Evolutionary conservation across 1,284 basidiomycete genomes (phyloP), one percentile per base, ranked within the genome.

Genomic region (Rhodotorula sp.): DNA sequence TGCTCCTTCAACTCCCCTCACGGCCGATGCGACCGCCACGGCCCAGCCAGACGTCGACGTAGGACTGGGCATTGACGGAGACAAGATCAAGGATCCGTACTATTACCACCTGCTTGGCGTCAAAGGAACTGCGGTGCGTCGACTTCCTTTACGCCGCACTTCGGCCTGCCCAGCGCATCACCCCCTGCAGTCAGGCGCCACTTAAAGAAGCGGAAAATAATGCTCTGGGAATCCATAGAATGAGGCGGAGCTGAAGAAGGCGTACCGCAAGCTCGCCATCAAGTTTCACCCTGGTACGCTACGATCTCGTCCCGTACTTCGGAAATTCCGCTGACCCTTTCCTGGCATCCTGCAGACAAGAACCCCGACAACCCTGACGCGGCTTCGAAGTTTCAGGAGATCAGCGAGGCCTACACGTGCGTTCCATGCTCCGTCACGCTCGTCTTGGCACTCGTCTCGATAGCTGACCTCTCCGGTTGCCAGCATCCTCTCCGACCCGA

Each of bases 251-350:
- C 56, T 75, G 54, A 71, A 71, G 76, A 99, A 98, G 84, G 93
- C 92, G 2, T 98, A 98, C 81, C 85, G 95, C 73, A 96, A 91
- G 81, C 88, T 90, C 72, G 94, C 95, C 30, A 94, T 98, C 85
- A 91, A 91, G 85, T 92, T 92, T 68, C 76, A 84, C 79, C 75
- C 77, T 10, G 79, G 80, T 73, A 8, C 28, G 18, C 44, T 40
- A 26, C 37, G 4, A n/a, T 53, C n/a, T n/a, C 31, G 6, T 30
- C 18, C 28, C 6, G 31, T 4, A 20, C n/a, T 44, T 22, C 8
- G 30, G 16, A 26, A 40, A 22, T 24, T 31, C 54, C 30, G 28
- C 37, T 46, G 31, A 20, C 37, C 46, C n/a, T 28, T 44, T 30
- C 13, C 34, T 47, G 50, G 15, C 20, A 37, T 40, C 15, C 7